Evolutionary conservation across 2,329 filamentous ascomycete genomes (phyloP).

Genomic region (Neurospora crassa): DNA sequence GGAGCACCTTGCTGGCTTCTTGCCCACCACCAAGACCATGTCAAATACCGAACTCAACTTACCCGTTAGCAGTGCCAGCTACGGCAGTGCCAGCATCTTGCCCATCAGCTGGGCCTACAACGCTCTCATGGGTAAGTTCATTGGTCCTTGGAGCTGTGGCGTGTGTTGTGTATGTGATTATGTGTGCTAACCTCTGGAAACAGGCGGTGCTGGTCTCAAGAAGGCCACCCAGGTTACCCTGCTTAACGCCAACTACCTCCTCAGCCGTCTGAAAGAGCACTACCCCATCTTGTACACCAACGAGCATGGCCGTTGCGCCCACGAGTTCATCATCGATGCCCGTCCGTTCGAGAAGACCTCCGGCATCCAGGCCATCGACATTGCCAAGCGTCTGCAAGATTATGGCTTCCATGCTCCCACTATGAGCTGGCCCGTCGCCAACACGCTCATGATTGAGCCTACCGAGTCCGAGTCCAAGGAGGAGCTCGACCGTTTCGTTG

Average conservation of each 20-base stretch:
- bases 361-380: constrained; percentile 84
- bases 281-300: constrained; percentile 95
- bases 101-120: constrained; percentile 95
- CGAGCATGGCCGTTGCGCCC: constrained; percentile 74
- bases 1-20: constrained; percentile 63
- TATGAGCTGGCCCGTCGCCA: constrained; percentile 92
- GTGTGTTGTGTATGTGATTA: background rate
- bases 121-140: constrained; percentile 69
- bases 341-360: constrained; percentile 75
- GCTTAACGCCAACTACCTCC: constrained; percentile 96
- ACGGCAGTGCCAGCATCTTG: constrained; percentile 82
- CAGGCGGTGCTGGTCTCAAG: constrained; percentile 61
- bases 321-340: constrained; percentile 93
- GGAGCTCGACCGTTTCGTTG: constrained; percentile 87
- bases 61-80: constrained; percentile 72
- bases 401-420: constrained; percentile 97
- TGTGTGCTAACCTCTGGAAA: constrained; percentile 6
- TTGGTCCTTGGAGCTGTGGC: background rate
- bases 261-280: constrained; percentile 74
- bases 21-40: constrained; percentile 45
- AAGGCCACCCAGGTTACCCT: constrained; percentile 86
- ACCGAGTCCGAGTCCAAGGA: constrained; percentile 89
- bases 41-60: constrained; percentile 40
- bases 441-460: constrained; percentile 96
- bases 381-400: constrained; percentile 93